Conservation (phyloP, 345 rosid species). For the Eucalyptus tenuipes region DNA sequence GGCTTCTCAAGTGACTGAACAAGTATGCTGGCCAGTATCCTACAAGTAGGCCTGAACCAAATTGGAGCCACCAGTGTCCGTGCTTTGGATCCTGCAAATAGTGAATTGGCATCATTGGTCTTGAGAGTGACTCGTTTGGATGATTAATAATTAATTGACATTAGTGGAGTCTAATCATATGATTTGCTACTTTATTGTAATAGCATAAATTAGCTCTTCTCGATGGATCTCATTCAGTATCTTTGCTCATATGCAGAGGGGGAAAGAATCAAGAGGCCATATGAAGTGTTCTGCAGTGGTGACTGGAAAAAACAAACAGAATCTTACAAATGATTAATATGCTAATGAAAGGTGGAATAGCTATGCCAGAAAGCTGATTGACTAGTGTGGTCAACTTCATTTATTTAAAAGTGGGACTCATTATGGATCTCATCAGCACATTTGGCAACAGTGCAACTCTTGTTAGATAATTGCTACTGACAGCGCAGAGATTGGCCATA, state of each 20-base stretch:
- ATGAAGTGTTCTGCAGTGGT: neutral
- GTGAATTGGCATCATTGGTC: neutral
- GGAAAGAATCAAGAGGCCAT: neutral
- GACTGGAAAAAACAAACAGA: neutral
- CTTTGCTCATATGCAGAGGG: neutral
- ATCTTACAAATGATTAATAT: neutral
- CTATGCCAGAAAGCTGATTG: neutral
- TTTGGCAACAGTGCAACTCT: neutral
- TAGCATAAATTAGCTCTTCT: neutral
- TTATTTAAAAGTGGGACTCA: neutral
- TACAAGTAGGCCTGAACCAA: conserved; percentile 71
- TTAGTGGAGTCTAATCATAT: neutral
- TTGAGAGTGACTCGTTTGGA: neutral
- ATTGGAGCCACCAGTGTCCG: conserved; percentile 97
- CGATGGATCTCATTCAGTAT: neutral
- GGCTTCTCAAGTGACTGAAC: conserved; percentile 80
- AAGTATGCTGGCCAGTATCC: conserved; percentile 95
- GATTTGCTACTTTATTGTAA: neutral
- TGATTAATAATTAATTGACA: neutral
- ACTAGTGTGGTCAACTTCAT: neutral
- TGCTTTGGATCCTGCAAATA: conserved; percentile 79
- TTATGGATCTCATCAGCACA: neutral
- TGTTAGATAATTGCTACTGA: neutral
- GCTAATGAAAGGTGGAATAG: neutral
- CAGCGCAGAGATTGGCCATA: neutral